Conservation (phyloP, 2,329 filamentous ascomycete species). For the Venturia oleaginea region DNA sequence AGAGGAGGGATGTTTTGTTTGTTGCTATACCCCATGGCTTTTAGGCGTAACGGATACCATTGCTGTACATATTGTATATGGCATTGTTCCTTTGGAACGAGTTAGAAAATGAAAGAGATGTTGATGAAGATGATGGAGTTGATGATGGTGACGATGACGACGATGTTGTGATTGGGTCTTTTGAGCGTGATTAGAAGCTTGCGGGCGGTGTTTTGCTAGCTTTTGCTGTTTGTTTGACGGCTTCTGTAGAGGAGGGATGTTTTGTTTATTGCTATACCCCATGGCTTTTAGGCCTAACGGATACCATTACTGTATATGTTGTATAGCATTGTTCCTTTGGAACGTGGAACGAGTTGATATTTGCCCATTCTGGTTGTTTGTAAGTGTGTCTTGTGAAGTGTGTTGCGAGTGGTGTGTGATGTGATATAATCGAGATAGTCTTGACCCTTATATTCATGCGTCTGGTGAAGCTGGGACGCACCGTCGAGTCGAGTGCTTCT, state of each 20-base stretch:
- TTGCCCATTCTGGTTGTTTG: not conserved
- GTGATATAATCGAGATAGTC: not conserved
- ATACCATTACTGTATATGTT: not conserved
- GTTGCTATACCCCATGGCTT: not conserved
- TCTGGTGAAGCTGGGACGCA: not conserved
- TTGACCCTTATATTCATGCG: no score
- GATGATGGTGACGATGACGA: no score
- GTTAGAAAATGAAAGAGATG: no score
- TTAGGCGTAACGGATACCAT: not conserved
- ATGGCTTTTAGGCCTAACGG: not conserved
- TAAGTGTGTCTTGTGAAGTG: no score
- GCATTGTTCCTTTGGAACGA: not conserved
- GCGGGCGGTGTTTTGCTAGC: no score
- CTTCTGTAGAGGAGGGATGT: no score
- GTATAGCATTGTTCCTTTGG: not conserved
- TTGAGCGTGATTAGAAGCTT: no score
- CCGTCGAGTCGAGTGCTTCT: not conserved
- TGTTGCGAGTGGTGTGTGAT: not conserved
- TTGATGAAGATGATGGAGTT: no score
- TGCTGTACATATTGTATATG: not conserved
- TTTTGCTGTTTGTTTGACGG: no score
- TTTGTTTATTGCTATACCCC: not conserved
- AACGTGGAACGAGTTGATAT: not conserved
- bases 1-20: not conserved
- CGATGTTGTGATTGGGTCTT: no score